Evolutionary conservation across 768 basidiomycete species (phyloP).

Genomic region (Flagelloscypha sp.): DNA sequence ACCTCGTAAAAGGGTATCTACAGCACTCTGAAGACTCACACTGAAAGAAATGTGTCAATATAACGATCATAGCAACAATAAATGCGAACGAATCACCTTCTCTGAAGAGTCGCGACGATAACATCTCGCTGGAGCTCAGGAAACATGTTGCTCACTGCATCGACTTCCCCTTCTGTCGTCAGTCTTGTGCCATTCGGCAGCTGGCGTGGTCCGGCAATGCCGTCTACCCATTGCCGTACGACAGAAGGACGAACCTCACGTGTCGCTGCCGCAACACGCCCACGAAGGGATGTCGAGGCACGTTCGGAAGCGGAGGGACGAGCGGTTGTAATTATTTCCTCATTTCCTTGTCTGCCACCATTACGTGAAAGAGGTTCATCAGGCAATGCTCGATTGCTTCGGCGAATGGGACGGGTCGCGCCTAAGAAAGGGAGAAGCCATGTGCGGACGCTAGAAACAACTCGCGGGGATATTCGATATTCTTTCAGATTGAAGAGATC

Average conservation of each 20-base stretch:
- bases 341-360: conserved; percentile 26
- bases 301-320: conserved; percentile 23
- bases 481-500: conserved; percentile 72
- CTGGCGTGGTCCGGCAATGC: conserved; percentile 59
- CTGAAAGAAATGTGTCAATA: no score
- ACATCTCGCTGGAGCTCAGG: conserved; percentile 68
- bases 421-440: conserved; percentile 65
- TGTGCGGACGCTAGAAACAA: conserved; percentile 47
- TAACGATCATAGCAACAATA: no score
- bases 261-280: conserved; percentile 15
- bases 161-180: conserved; percentile 70
- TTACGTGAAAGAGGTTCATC: conserved; percentile 28
- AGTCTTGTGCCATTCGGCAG: conserved; percentile 53
- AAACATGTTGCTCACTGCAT: conserved; percentile 73
- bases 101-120: conserved; percentile 68
- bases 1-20: no score
- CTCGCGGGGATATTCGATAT: conserved; percentile 62
- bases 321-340: conserved; percentile 61
- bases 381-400: conserved; percentile 69
- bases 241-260: conserved; percentile 37
- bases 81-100: conserved; percentile 58
- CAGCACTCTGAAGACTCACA: no score
- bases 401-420: conserved; percentile 49
- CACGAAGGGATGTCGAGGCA: conserved; percentile 14
- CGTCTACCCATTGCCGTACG: conserved; percentile 73